A percentile compares a stretch with the other conserved stretches of the same genome.
These are phyloP conservation scores for Cladosporium velox DNA, from an alignment of 2,329 filamentous ascomycete species.

Conservation along the genomic window DNA sequence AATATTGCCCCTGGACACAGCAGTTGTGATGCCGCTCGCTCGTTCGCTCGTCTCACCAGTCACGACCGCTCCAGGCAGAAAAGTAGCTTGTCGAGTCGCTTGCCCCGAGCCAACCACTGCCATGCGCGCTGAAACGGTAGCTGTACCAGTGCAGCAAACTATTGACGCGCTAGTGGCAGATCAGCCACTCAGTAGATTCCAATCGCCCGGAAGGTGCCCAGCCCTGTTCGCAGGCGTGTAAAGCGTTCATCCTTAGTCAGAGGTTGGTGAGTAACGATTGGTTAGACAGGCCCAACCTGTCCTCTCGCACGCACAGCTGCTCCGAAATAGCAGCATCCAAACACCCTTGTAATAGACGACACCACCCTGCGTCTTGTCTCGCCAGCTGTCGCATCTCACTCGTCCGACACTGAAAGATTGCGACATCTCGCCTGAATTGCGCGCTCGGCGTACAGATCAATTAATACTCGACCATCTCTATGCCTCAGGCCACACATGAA, in stretches of 20 bases:
- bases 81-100: conserved; percentile 13
- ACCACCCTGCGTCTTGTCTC: conserved; percentile 14
- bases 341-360: neutral
- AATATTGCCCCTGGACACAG: conserved; percentile 13
- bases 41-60: conserved; percentile 16
- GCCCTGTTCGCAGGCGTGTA: conserved; percentile 12
- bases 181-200: conserved; percentile 19
- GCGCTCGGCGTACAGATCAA: neutral
- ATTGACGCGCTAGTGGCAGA: conserved; percentile 20
- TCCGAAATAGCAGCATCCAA: neutral
- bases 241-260: neutral
- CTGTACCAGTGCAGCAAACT: conserved; percentile 17
- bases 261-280: neutral
- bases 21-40: conserved; percentile 7
- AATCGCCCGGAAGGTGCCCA: conserved; percentile 19
- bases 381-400: conserved; percentile 13
- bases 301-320: neutral
- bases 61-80: neutral
- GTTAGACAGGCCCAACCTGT: neutral
- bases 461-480: neutral
- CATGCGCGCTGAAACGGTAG: conserved; percentile 19
- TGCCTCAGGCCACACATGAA: neutral
- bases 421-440: conserved; percentile 13
- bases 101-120: conserved; percentile 17
- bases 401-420: conserved; percentile 11